Base-by-base conservation (phyloP, 2,329 filamentous ascomycete genomes). In the Colletotrichum lentis region DNA sequence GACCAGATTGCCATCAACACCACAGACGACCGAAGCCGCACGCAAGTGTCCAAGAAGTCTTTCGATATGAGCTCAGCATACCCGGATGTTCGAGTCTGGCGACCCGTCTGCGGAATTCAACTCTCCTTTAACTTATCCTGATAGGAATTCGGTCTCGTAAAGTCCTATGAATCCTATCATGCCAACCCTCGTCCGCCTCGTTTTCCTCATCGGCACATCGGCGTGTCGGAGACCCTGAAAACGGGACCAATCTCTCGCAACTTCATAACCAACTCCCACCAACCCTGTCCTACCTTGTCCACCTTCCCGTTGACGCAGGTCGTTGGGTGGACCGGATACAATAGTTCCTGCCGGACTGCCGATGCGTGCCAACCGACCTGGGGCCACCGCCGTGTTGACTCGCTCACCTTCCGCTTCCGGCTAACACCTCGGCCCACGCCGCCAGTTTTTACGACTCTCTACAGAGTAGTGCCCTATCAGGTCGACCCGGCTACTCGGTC, bases 231-330 rank as follows among this genome's bases (percentile, higher is more conserved):
- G n/a, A 18, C 43, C 18, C 39, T 18, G n/a, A n/a, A 16, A n/a
- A 16, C 16, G 37, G 43, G 18, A 20, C 43, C 56, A 27, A 49
- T 59, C 31, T 47, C 22, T 5, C 27, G n/a, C 5, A 47, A 49
- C 7, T 8, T 35, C 31, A 35, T 7, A 35, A 35, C 31, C 31
- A 35, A 35, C 31, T 35, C 8, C 31, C 31, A 35, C 44, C 43
- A n/a, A 37, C 55, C 10, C 41, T 27, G 6, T 24, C 39, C 16
- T 31, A 46, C 11, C 44, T 22, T 5, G 18, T 46, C 22, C 62
- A 65, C 66, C 66, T 69, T 61, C 66, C 62, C 50, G 16, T 61
- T 61, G 56, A 35, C 50, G 65, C 55, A 68, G 43, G 62, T 65
- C 65, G 65, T 56, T 37, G 3, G 47, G 14, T 41, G 24, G 37